phyloP scores from a whole-genome alignment of 306 rosid genomes.

The Parietaria judaica region DNA sequence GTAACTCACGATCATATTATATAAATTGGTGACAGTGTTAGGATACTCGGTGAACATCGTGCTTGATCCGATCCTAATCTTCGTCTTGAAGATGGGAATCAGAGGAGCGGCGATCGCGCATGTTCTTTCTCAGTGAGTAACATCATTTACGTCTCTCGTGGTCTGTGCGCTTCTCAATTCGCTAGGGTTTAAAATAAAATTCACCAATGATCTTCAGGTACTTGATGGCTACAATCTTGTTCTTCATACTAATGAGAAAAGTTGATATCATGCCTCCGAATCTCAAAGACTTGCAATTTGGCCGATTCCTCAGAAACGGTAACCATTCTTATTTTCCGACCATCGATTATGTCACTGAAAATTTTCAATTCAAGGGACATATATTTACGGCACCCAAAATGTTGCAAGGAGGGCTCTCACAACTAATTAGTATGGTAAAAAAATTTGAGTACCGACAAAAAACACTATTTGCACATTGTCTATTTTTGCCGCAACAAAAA shows the following conservation, averaged over 20 bases:
- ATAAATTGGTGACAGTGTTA: conserved; percentile 32
- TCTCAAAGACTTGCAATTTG: conserved; percentile 63
- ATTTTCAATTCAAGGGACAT: too few species aligned
- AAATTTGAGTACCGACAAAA: too few species aligned
- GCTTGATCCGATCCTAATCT: conserved; percentile 79
- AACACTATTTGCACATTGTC: too few species aligned
- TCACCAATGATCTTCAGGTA: conserved; percentile 38
- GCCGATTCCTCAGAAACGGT: conserved; percentile 82
- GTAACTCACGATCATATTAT: neutral
- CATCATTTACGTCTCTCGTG: neutral
- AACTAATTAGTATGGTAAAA: too few species aligned
- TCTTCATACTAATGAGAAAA: conserved; percentile 47
- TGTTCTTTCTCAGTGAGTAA: conserved; percentile 85
- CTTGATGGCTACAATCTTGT: conserved; percentile 57
- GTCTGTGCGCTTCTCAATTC: too few species aligned
- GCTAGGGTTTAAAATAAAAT: too few species aligned
- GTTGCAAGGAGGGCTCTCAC: too few species aligned
- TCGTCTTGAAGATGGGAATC: conserved; percentile 60
- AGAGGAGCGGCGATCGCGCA: conserved; percentile 95
- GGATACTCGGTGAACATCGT: conserved; percentile 61
- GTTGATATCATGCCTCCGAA: conserved; percentile 70
- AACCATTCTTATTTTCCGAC: neutral
- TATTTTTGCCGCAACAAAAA: neutral
- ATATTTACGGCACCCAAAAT: too few species aligned
- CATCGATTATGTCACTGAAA: too few species aligned